A percentile compares a stretch with the other conserved stretches of the same genome.
Conservation (phyloP, 2,329 filamentous ascomycete species). For the Paraconiothyrium sp. region DNA sequence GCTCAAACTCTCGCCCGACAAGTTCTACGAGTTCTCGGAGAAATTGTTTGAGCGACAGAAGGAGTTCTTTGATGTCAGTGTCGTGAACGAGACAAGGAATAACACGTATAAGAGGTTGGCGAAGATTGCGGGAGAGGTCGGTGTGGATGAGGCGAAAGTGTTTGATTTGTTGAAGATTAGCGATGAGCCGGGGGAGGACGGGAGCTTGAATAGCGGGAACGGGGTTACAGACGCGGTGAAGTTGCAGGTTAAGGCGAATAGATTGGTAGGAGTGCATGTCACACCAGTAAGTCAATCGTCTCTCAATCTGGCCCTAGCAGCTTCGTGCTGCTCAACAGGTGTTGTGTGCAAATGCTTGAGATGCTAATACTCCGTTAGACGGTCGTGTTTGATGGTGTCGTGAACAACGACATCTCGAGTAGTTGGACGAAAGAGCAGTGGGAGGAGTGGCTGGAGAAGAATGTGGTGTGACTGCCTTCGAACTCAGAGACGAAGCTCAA, state of each 20-base stretch:
- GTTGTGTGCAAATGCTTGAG: too few relatives aligned
- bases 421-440: slow-evolving; percentile 83
- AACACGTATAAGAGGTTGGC: slow-evolving; percentile 82
- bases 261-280: slow-evolving; percentile 85
- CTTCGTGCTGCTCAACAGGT: neutral
- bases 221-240: slow-evolving; percentile 86
- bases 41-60: slow-evolving; percentile 75
- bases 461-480: slow-evolving; percentile 60
- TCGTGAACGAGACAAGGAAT: slow-evolving; percentile 87
- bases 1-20: slow-evolving; percentile 71
- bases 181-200: slow-evolving; percentile 73
- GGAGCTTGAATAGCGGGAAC: slow-evolving; percentile 80
- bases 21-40: slow-evolving; percentile 83
- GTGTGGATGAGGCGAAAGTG: slow-evolving; percentile 75
- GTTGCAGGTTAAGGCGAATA: slow-evolving; percentile 79
- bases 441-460: slow-evolving; percentile 81
- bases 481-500: slow-evolving; percentile 8
- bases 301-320: neutral
- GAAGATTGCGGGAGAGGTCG: slow-evolving; percentile 74
- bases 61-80: slow-evolving; percentile 83
- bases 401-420: slow-evolving; percentile 80
- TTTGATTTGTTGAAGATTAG: slow-evolving; percentile 74
- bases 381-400: slow-evolving; percentile 85
- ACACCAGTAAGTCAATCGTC: slow-evolving; percentile 63
- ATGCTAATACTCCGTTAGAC: slow-evolving; percentile 57